Percentiles rank a stretch among this genome's conserved stretches.
Evolutionary conservation across 83 land plant species (phyloP).

Genomic region (Isoetes engelmannii): DNA sequence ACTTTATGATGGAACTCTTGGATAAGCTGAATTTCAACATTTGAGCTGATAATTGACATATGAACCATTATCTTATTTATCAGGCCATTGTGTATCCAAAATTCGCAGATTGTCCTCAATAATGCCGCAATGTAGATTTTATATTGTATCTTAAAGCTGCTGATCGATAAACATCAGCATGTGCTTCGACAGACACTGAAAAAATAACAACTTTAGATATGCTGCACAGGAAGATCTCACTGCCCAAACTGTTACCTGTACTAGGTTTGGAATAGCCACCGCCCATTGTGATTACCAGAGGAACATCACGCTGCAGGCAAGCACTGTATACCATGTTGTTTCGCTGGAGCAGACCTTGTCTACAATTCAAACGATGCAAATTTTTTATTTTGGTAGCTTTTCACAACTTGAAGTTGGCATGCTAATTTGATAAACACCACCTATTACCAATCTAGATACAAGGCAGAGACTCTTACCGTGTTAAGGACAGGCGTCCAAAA

Average conservation of each 20-base stretch:
- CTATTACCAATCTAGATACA: not conserved
- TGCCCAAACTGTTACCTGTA: conserved; percentile 16
- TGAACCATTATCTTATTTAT: too few species aligned
- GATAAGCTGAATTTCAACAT: too few species aligned
- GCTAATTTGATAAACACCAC: not conserved
- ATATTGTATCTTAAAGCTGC: conserved; percentile 30
- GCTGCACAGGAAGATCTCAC: not conserved
- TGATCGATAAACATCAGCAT: conserved; percentile 39
- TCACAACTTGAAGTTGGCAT: not conserved
- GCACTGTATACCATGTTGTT: conserved; percentile 36
- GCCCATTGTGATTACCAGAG: conserved; percentile 39
- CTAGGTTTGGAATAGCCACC: conserved; percentile 37
- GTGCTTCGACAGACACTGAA: conserved; percentile 34
- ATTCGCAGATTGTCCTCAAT: too few species aligned
- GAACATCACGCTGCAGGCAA: conserved; percentile 21
- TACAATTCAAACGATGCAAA: conserved; percentile 5
- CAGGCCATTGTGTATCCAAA: too few species aligned
- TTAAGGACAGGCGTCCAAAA: conserved; percentile 35
- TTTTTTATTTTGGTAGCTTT: not conserved
- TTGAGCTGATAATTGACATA: too few species aligned
- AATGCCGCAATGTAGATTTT: too few species aligned
- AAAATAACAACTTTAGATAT: not conserved
- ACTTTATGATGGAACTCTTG: too few species aligned
- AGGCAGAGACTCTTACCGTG: conserved; percentile 15
- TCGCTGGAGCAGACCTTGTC: conserved; percentile 31